A percentile compares a stretch with the other conserved stretches of the same genome.
Evolutionary conservation across 495 filamentous ascomycete genomes (phyloP).

Genomic region (Aspergillus funiculosus): DNA sequence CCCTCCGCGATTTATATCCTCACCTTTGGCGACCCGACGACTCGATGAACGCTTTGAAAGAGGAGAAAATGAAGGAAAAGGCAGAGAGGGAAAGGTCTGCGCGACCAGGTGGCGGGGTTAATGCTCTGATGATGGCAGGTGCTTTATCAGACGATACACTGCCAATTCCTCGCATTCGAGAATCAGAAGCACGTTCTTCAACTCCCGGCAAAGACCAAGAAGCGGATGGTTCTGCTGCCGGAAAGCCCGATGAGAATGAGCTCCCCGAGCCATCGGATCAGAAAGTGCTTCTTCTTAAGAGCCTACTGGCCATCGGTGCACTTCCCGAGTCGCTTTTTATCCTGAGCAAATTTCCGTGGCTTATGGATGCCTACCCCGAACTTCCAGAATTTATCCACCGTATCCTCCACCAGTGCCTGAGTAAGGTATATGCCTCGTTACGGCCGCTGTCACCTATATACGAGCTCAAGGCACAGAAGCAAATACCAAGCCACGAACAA

Average conservation of each 20-base stretch:
- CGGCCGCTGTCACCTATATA: conserved; percentile 39
- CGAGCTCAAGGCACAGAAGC: conserved; percentile 43
- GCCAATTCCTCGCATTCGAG: conserved; percentile 44
- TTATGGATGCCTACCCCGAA: conserved; percentile 76
- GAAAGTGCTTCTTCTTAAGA: conserved; percentile 76
- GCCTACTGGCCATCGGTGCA: conserved; percentile 84
- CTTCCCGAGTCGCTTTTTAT: conserved; percentile 91
- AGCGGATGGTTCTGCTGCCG: conserved; percentile 40
- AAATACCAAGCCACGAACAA: conserved; percentile 54
- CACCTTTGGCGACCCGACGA: conserved; percentile 86
- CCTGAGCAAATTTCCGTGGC: conserved; percentile 85
- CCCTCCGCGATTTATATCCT: conserved; percentile 85
- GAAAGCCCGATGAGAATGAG: conserved; percentile 50
- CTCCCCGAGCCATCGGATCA: conserved; percentile 83
- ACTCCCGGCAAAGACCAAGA: conserved; percentile 49
- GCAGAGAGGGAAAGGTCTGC: conserved; percentile 65
- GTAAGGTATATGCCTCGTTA: conserved; percentile 55
- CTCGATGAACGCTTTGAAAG: conserved; percentile 64
- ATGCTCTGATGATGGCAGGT: conserved; percentile 86
- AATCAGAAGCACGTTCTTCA: conserved; percentile 37
- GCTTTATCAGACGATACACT: conserved; percentile 78
- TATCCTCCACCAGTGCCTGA: conserved; percentile 72
- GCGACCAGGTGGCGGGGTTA: conserved; percentile 60
- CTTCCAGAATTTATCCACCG: conserved; percentile 74
- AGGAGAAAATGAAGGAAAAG: conserved; percentile 66